Conservation (phyloP, 2,329 filamentous ascomycete species). For the Trichophyton benhamiae region DNA sequence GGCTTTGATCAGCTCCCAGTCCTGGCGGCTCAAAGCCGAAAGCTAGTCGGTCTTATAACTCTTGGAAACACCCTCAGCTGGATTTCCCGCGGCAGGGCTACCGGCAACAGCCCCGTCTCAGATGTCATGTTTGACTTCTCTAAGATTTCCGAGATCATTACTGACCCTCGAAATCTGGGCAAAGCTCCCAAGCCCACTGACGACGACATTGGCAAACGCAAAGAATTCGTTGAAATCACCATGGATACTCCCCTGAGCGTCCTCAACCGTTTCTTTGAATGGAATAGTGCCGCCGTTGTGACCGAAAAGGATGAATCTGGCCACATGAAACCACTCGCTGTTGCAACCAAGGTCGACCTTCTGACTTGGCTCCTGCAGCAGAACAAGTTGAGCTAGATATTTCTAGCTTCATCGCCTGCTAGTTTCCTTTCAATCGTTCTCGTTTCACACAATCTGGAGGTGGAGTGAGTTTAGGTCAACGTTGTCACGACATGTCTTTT, state of each 20-base stretch:
- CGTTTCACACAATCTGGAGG: not conserved
- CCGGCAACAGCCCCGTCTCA: conserved; percentile 58
- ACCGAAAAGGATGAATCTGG: conserved; percentile 58
- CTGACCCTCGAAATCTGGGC: conserved; percentile 59
- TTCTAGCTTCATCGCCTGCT: not conserved
- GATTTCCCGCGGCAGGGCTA: conserved; percentile 71
- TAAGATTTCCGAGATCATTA: conserved; percentile 75
- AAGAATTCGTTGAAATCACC: conserved; percentile 88
- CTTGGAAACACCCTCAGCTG: conserved; percentile 88
- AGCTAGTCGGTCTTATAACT: conserved; percentile 83
- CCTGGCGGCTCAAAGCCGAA: conserved; percentile 53
- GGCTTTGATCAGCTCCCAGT: conserved; percentile 97
- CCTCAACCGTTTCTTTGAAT: conserved; percentile 88
- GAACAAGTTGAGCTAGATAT: conserved; percentile 19
- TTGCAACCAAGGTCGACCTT: conserved; percentile 94
- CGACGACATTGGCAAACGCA: conserved; percentile 25
- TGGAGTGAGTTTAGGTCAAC: not conserved
- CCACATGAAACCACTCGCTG: conserved; percentile 64
- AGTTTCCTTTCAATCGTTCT: not conserved
- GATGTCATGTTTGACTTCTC: conserved; percentile 97
- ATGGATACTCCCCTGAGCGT: conserved; percentile 71
- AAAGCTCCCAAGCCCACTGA: conserved; percentile 20
- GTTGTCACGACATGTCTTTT: not conserved
- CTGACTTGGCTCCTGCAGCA: conserved; percentile 80
- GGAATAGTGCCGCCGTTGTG: conserved; percentile 92